A percentile compares a stretch with the other conserved stretches of the same genome.
These are phyloP conservation scores for Suhomyces guaymorum DNA, from an alignment of 1,139 yeast genomes.

Conservation along the genomic window DNA sequence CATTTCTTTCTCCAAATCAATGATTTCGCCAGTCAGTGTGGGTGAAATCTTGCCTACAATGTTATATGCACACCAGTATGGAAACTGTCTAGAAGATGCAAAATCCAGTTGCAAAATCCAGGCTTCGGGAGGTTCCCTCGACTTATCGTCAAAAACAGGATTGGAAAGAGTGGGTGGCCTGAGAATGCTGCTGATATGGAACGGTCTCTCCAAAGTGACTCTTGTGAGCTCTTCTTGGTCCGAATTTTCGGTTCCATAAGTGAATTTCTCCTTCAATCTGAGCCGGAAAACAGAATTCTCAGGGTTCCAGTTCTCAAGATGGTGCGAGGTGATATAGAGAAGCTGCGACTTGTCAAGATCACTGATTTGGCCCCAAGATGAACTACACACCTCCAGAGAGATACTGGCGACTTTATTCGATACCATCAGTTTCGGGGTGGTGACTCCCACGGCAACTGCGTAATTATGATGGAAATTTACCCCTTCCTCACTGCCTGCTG, in stretches of 20 bases:
- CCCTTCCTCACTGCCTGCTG: constrained; percentile 26
- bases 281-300: constrained; percentile 17
- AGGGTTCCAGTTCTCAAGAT: constrained; percentile 32
- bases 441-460: constrained; percentile 35
- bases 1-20: too few species aligned
- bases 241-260: constrained; percentile 7
- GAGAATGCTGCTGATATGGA: constrained; percentile 24
- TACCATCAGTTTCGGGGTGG: constrained; percentile 30
- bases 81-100: constrained; percentile 20
- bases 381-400: constrained; percentile 38
- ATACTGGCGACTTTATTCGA: constrained; percentile 21
- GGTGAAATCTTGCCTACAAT: too few species aligned
- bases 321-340: constrained; percentile 37
- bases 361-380: constrained; percentile 41
- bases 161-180: constrained; percentile 24
- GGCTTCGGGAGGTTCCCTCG: constrained; percentile 28
- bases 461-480: constrained; percentile 28
- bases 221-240: background rate
- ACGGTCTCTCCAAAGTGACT: constrained; percentile 18
- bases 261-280: constrained; percentile 21
- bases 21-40: too few species aligned
- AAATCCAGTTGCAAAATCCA: constrained; percentile 25
- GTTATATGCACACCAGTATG: constrained; percentile 41
- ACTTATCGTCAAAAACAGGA: constrained; percentile 18
- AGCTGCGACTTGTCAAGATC: constrained; percentile 27